Conservation (phyloP, 2,329 filamentous ascomycete species). For the Trichoderma breve region DNA sequence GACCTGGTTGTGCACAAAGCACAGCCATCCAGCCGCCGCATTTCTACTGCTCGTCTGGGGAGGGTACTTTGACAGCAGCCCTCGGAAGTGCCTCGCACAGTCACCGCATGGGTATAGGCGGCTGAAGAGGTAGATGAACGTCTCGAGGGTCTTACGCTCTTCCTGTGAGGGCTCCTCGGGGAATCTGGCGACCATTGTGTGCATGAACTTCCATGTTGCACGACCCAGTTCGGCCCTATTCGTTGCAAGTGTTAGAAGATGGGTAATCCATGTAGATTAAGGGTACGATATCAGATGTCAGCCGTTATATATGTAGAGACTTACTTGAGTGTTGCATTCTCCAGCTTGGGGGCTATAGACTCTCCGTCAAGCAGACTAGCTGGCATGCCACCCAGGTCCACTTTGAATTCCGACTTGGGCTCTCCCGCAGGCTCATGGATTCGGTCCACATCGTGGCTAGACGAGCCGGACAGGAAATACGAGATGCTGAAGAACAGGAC, state of each 20-base stretch:
- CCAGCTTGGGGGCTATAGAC: conserved; percentile 76
- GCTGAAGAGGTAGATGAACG: conserved; percentile 64
- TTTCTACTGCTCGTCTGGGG: conserved; percentile 64
- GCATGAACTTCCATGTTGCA: conserved; percentile 67
- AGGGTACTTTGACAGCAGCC: conserved; percentile 59
- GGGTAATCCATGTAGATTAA: no score
- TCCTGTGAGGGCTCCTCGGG: conserved; percentile 62
- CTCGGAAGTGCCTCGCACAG: conserved; percentile 66
- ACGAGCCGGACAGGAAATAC: conserved; percentile 53
- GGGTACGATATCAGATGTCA: not conserved
- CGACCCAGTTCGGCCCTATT: conserved; percentile 62
- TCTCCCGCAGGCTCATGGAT: conserved; percentile 23
- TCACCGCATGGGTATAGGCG: conserved; percentile 70
- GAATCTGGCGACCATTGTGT: conserved; percentile 69
- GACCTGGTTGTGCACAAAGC: conserved; percentile 66
- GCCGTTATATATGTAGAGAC: conserved; percentile 24
- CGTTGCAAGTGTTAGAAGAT: not conserved
- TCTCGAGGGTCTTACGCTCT: conserved; percentile 61
- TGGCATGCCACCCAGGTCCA: conserved; percentile 45
- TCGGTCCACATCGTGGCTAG: conserved; percentile 7
- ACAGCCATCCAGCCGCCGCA: conserved; percentile 65
- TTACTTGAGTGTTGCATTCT: conserved; percentile 78
- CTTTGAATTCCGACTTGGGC: conserved; percentile 31
- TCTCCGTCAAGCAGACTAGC: conserved; percentile 59
- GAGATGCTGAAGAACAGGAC: conserved; percentile 57